Evolutionary conservation across 2,329 filamentous ascomycete species (phyloP).

Genomic region (Penicillium sp.): DNA sequence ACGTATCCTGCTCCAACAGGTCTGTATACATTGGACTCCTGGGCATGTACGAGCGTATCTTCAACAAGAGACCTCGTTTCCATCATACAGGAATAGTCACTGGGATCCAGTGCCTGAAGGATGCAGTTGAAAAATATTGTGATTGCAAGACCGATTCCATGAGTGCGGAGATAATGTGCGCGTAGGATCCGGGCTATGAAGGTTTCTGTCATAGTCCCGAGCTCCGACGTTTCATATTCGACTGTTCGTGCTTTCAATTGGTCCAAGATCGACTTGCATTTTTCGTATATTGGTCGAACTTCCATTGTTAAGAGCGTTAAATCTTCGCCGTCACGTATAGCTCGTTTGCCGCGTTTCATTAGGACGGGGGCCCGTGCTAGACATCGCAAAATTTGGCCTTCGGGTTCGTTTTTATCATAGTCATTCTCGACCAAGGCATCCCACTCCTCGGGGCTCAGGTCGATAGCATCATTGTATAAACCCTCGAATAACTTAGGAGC

Average conservation of each 20-base stretch:
- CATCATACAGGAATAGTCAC: slow-evolving; percentile 12
- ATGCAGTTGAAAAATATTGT: slow-evolving; percentile 35
- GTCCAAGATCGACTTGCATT: slow-evolving; percentile 17
- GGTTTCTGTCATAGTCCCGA: neutral
- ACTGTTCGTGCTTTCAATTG: slow-evolving; percentile 16
- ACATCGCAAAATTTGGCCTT: slow-evolving; percentile 32
- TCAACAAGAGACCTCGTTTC: slow-evolving; percentile 23
- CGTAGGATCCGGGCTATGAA: slow-evolving; percentile 17
- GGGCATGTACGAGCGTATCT: slow-evolving; percentile 29
- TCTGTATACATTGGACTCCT: slow-evolving; percentile 25
- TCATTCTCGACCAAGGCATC: slow-evolving; percentile 31
- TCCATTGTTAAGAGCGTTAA: slow-evolving; percentile 18
- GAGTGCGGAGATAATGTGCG: slow-evolving; percentile 34
- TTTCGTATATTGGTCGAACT: slow-evolving; percentile 23
- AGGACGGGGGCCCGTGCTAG: slow-evolving; percentile 32
- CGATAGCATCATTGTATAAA: slow-evolving; percentile 34
- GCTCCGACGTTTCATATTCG: slow-evolving; percentile 7
- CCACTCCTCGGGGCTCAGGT: slow-evolving; percentile 35
- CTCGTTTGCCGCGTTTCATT: slow-evolving; percentile 25
- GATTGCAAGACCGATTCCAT: slow-evolving; percentile 32
- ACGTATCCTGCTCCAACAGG: slow-evolving; percentile 36
- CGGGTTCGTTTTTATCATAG: slow-evolving; percentile 25
- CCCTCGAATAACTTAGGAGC: slow-evolving; percentile 36
- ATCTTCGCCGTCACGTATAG: slow-evolving; percentile 8
- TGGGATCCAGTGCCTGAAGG: slow-evolving; percentile 27